Evolutionary conservation across 495 filamentous ascomycete species (phyloP).

Genomic region (Aspergillus cristatus): DNA sequence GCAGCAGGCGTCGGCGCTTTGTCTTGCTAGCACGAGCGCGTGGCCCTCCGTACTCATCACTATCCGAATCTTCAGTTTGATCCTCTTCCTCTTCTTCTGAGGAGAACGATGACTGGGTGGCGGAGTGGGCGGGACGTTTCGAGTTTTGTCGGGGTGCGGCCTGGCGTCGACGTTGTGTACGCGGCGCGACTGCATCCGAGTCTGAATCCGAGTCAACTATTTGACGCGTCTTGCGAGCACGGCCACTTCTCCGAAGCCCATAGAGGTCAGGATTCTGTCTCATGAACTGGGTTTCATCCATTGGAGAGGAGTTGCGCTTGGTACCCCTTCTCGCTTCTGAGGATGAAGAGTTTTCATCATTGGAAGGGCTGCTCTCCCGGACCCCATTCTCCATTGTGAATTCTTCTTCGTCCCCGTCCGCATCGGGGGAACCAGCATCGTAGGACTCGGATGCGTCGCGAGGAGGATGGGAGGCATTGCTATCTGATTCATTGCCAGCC

Average conservation of each 20-base stretch:
- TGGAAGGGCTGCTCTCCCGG: slow-evolving; percentile 39
- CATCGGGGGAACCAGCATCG: slow-evolving; percentile 26
- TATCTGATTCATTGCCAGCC: slow-evolving; percentile 41
- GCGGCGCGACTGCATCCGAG: slow-evolving; percentile 34
- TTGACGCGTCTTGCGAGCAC: slow-evolving; percentile 42
- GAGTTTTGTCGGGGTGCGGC: slow-evolving; percentile 30
- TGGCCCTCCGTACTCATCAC: slow-evolving; percentile 67
- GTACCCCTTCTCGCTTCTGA: slow-evolving; percentile 50
- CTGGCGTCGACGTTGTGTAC: slow-evolving; percentile 32
- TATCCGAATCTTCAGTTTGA: slow-evolving; percentile 28
- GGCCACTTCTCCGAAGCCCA: slow-evolving; percentile 79
- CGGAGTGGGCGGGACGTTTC: slow-evolving; percentile 36
- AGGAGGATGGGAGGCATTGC: slow-evolving; percentile 37
- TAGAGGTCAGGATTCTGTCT: slow-evolving; percentile 92
- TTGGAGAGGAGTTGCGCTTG: slow-evolving; percentile 66
- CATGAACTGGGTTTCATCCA: slow-evolving; percentile 76
- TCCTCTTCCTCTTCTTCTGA: no score
- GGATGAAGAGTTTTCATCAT: slow-evolving; percentile 56
- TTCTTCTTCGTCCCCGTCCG: slow-evolving; percentile 63
- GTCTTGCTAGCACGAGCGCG: slow-evolving; percentile 63
- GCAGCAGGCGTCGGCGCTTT: slow-evolving; percentile 52
- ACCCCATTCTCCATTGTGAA: slow-evolving; percentile 60
- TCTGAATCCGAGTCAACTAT: slow-evolving; percentile 63
- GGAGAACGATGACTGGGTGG: slow-evolving; percentile 32
- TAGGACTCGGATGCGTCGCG: slow-evolving; percentile 52